phyloP scores from a whole-genome alignment of 306 rosid genomes.

The Quercus alba region DNA sequence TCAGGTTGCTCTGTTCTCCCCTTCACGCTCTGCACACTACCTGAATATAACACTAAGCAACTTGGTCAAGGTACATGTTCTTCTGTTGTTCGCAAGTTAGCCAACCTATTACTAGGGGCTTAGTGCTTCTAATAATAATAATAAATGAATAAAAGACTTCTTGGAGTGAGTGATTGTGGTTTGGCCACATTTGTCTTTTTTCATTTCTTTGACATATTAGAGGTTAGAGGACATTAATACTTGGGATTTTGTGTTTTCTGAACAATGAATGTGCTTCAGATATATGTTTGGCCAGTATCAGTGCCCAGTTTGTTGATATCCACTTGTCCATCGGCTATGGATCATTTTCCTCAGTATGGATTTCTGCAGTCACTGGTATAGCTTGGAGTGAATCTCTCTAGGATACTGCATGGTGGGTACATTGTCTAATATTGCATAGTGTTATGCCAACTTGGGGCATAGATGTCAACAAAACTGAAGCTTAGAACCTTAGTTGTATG shows the following conservation, averaged over 20 bases:
- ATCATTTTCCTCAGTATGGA: not conserved
- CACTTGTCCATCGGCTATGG: not conserved
- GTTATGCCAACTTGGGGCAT: not conserved
- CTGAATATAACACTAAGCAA: conserved; percentile 67
- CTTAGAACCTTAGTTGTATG: not conserved
- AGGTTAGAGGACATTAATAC: not conserved
- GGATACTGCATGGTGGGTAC: not conserved
- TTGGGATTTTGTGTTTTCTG: not conserved
- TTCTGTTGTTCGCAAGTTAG: conserved; percentile 3
- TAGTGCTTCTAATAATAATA: not conserved
- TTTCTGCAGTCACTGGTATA: not conserved
- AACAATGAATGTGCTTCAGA: not conserved
- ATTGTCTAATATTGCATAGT: too few species aligned
- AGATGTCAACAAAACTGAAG: not conserved
- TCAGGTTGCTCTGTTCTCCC: conserved; percentile 77
- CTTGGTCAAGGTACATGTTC: conserved; percentile 53
- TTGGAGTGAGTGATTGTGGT: not conserved
- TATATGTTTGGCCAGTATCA: not conserved
- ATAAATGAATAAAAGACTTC: not conserved
- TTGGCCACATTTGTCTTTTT: not conserved
- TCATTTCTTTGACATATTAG: not conserved
- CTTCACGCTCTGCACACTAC: conserved; percentile 49
- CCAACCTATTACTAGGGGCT: not conserved
- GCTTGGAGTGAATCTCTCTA: not conserved
- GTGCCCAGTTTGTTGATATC: not conserved